Evolutionary conservation across 805 yeast species (phyloP).

Genomic region (Zygoascus tannicola): DNA sequence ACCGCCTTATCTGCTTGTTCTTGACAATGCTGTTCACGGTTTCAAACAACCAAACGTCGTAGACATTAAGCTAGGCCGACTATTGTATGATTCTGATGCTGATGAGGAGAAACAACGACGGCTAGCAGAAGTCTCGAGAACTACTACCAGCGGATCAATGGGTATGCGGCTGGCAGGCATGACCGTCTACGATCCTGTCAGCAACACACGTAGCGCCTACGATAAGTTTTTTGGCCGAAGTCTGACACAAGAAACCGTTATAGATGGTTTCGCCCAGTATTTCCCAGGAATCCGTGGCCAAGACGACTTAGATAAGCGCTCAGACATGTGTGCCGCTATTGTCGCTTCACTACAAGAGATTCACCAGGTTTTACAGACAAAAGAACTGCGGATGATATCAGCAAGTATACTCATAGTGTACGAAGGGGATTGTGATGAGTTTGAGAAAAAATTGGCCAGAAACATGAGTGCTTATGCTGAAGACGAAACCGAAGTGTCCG

Average conservation of each 20-base stretch:
- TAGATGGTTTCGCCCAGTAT: slow-evolving; percentile 42
- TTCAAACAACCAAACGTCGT: slow-evolving; percentile 59
- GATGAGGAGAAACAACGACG: slow-evolving; percentile 52
- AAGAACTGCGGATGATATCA: slow-evolving; percentile 58
- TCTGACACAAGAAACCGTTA: slow-evolving; percentile 35
- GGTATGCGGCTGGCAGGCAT: slow-evolving; percentile 83
- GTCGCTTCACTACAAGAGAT: slow-evolving; percentile 54
- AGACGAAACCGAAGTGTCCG: slow-evolving; percentile 16
- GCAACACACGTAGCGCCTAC: slow-evolving; percentile 36
- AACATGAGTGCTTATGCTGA: slow-evolving; percentile 23
- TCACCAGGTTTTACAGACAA: slow-evolving; percentile 51
- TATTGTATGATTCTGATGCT: slow-evolving; percentile 53
- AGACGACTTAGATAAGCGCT: slow-evolving; percentile 11
- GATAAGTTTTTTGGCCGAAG: slow-evolving; percentile 67
- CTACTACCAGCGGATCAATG: slow-evolving; percentile 75
- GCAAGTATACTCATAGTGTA: slow-evolving; percentile 64
- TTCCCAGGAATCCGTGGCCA: slow-evolving; percentile 13
- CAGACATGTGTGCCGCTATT: slow-evolving; percentile 34
- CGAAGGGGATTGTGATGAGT: slow-evolving; percentile 54
- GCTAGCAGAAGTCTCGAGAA: slow-evolving; percentile 49
- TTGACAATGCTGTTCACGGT: slow-evolving; percentile 60
- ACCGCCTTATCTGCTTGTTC: slow-evolving; percentile 39
- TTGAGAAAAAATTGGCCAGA: slow-evolving; percentile 37
- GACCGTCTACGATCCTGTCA: slow-evolving; percentile 40
- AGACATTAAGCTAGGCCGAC: slow-evolving; percentile 75